Percentiles rank a stretch among this genome's conserved stretches.
These are phyloP conservation scores for Raphidocelis subcapitata DNA, from an alignment of 139 green algal species.

Conservation along the genomic window DNA sequence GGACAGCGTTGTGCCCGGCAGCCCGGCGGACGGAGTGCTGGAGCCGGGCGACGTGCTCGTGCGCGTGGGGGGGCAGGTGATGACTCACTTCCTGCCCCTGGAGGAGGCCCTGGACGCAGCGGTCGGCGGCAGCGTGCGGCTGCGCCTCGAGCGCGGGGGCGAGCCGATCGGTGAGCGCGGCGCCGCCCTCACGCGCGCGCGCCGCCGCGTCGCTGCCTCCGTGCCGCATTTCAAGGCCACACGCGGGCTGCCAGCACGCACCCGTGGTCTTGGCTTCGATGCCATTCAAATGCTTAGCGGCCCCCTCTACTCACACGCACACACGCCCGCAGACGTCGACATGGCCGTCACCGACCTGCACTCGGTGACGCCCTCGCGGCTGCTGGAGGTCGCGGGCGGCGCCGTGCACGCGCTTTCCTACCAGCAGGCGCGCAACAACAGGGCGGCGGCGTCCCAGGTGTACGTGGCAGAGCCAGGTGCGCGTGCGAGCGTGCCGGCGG, in stretches of 20 bases:
- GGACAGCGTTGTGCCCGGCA: slow-evolving; percentile 74
- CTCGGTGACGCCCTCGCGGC: slow-evolving; percentile 66
- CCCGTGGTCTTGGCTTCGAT: no score
- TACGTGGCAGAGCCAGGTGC: slow-evolving; percentile 78
- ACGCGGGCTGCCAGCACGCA: no score
- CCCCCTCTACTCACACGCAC: no score
- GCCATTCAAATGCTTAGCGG: no score
- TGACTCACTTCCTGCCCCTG: slow-evolving; percentile 80
- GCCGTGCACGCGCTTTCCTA: slow-evolving; percentile 84
- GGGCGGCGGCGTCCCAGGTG: slow-evolving; percentile 53
- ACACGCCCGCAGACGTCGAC: background rate
- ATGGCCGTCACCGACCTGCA: slow-evolving; percentile 77
- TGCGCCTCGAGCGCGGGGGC: slow-evolving; percentile 67
- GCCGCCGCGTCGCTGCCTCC: no score
- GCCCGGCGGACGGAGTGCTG: slow-evolving; percentile 67
- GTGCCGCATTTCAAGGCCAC: no score
- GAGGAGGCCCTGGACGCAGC: slow-evolving; percentile 77
- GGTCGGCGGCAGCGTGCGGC: slow-evolving; percentile 47
- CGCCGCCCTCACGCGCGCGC: background rate
- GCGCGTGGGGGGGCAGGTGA: slow-evolving; percentile 50
- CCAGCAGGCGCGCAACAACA: slow-evolving; percentile 88
- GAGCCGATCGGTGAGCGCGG: slow-evolving; percentile 32
- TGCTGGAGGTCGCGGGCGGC: slow-evolving; percentile 82
- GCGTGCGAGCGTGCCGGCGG: no score
- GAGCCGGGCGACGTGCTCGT: slow-evolving; percentile 90